Evolutionary conservation across 768 basidiomycete genomes (phyloP), one percentile per base, ranked within the genome.

Genomic region (Kwoniella mangroviensis): DNA sequence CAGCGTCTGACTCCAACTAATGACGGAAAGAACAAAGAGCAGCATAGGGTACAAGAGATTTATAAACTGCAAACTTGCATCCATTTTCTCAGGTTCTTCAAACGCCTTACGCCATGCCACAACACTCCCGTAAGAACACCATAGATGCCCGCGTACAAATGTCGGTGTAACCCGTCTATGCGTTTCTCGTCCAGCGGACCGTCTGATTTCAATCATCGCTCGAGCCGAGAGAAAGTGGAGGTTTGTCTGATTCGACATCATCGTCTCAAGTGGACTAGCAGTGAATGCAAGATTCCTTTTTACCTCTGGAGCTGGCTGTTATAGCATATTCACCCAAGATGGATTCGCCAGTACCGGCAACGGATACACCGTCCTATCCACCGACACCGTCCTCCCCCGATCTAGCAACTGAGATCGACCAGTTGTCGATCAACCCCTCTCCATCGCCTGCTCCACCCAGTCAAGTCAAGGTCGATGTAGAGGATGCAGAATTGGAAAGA

Each of bases 401-500:
- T 49, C 45, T 49, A 19, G 13, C 19, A 13, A 6, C 45, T 13
- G 45, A 49, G 45, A 49, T 49, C 13, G 19, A 17, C 15, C 13
- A 49, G 0, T 6, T 49, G 45, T 49, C 45, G 0, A 17, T 49
- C 45, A 49, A 49, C 45, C 45, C 45, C 45, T 49, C 45, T 49
- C 19, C 45, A 13, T 15, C 45, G 13, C 19, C 45, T 49, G 45
- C 13, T 49, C 45, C 45, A 49, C 45, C 45, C 12, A 40, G 40
- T 41, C 34, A 41, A 42, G 58, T n/a, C 13, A 15, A 58, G 11
- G 22, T 21, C 19, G 56, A 28, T 58, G 12, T 60, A 9, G 58
- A 65, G 42, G 71, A 72, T 19, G 73, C 68, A 17, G 79, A 80
- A 68, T 68, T 80, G 42, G 75, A 73, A 42, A 34, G 61, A 28